phyloP scores from a whole-genome alignment of 768 basidiomycete genomes.

The Gymnopilus dilepis region DNA sequence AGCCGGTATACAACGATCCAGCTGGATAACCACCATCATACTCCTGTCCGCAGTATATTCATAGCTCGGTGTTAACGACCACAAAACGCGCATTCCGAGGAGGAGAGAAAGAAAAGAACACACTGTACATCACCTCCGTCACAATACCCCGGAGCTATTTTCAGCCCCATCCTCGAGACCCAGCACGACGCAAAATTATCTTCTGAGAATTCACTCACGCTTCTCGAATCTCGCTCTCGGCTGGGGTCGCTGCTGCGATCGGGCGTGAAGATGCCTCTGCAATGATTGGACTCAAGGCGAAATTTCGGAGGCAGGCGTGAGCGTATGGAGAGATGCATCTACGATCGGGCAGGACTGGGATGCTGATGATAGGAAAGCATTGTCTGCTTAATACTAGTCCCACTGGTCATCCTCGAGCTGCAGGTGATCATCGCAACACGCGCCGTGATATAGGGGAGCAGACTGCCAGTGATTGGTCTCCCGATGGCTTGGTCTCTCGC shows the following conservation, averaged over 20 bases:
- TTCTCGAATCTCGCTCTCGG: not conserved
- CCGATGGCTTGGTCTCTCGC: not conserved
- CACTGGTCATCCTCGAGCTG: not conserved
- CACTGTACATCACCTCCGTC: too few species aligned
- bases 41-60: constrained; percentile 10
- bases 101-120: constrained; percentile 5
- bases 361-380: not conserved
- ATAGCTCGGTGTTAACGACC: constrained; percentile 5
- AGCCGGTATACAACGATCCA: not conserved
- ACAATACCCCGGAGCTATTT: constrained; percentile 1
- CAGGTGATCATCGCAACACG: not conserved
- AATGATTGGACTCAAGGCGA: not conserved
- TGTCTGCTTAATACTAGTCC: not conserved
- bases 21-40: not conserved
- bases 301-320: constrained; percentile 1
- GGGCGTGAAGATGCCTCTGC: not conserved
- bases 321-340: not conserved
- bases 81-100: constrained; percentile 10
- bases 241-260: not conserved
- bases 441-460: not conserved
- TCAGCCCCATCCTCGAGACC: not conserved
- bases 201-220: constrained; percentile 17
- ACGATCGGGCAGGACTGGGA: not conserved
- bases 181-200: constrained; percentile 4
- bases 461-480: not conserved